Base-by-base conservation (phyloP, 805 yeast species). In the Kluyveromyces dobzhanskii region DNA sequence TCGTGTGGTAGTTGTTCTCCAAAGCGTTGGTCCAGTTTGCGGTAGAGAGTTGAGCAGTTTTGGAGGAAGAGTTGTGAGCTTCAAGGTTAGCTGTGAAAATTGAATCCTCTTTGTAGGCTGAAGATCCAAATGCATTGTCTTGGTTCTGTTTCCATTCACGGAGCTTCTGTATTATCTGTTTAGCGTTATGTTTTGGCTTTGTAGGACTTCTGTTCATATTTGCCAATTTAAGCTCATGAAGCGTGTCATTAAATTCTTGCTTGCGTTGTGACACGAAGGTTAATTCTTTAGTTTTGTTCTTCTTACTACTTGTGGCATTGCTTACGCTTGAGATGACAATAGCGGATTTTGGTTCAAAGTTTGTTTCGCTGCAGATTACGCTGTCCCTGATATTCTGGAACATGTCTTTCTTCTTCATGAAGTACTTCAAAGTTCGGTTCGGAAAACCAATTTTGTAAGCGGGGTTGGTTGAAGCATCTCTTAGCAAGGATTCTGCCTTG, bases 361-460 rank as follows among this genome's bases (percentile, higher is more conserved):
- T n/a, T 5, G 30, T 7, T 8, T 17, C 12, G n/a, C 19, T 23
- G n/a, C 26, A 32, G 13, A 16, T 14, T 12, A 32, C 5, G 3
- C 11, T 13, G 16, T 32, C 35, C 10, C 18, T 32, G 27, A 32
- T 16, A 13, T 32, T 32, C 19, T 32, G 35, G 11, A 32, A 23
- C 13, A 17, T 32, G n/a, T 32, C 18, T 32, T 14, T 32, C n/a
- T 32, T 32, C 12, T 32, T 32, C 26, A 32, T 23, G 8, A 32
- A 21, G 17, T 32, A 32, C 7, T 13, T 32, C 21, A 32, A 23
- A 5, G 35, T 21, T n/a, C 16, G 16, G 26, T 13, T 32, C 8
- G 35, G 12, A 13, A 26, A n/a, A 4, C 17, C 26, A 8, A 14
- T 4, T 19, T 18, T 32, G 10, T 17, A 17, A 4, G 11, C 27